These are phyloP conservation scores for Penicillium coffeae DNA, from an alignment of 495 filamentous ascomycete species.

Conservation along the genomic window DNA sequence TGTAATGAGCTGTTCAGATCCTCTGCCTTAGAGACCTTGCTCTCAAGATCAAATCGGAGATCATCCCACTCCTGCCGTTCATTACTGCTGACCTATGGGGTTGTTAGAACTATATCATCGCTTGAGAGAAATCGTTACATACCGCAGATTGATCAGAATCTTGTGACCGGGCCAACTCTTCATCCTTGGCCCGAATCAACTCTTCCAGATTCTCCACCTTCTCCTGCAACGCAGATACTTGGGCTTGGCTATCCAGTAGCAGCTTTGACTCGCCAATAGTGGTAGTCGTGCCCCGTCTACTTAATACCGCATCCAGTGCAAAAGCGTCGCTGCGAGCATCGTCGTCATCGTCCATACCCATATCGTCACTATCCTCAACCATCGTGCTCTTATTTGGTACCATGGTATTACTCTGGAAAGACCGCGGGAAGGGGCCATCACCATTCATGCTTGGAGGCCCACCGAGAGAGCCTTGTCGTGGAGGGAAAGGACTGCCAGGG, in stretches of 20 bases:
- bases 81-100: slow-evolving; percentile 31
- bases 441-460: slow-evolving; percentile 39
- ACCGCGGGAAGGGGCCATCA: slow-evolving; percentile 70
- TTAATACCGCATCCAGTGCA: slow-evolving; percentile 53
- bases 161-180: slow-evolving; percentile 46
- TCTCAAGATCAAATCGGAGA: slow-evolving; percentile 68
- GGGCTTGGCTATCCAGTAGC: slow-evolving; percentile 70
- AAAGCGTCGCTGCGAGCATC: slow-evolving; percentile 64
- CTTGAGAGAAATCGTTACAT: not conserved
- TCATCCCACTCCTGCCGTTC: slow-evolving; percentile 70
- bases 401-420: slow-evolving; percentile 93
- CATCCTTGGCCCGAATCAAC: slow-evolving; percentile 53
- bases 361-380: slow-evolving; percentile 92
- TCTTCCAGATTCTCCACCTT: slow-evolving; percentile 71
- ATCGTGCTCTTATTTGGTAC: slow-evolving; percentile 97
- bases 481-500: slow-evolving; percentile 40
- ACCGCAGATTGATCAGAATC: slow-evolving; percentile 21
- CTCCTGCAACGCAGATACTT: slow-evolving; percentile 68
- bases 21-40: slow-evolving; percentile 72
- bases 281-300: slow-evolving; percentile 52
- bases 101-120: not conserved
- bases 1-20: slow-evolving; percentile 71
- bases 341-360: slow-evolving; percentile 55
- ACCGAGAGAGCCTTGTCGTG: slow-evolving; percentile 44
- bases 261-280: slow-evolving; percentile 62